A percentile compares a stretch with the other conserved stretches of the same genome.
Conservation (phyloP, 768 basidiomycete species). For the Rhizopogon vinicolor region DNA sequence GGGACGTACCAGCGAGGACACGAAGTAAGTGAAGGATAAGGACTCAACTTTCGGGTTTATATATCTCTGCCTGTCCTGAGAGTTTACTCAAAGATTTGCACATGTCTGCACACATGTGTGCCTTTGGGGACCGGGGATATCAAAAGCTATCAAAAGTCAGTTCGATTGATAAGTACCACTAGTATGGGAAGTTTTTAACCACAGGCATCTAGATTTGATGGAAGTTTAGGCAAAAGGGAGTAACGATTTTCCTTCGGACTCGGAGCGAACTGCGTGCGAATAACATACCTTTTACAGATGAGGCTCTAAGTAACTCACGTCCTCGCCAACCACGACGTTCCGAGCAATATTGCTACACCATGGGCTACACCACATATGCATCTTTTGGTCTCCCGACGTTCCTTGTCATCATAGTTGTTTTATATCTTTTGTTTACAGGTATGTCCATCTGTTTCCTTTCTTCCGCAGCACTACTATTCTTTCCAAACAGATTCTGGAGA, state of each 20-base stretch:
- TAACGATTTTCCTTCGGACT: no score
- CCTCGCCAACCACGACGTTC: not conserved
- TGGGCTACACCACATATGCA: constrained; percentile 46
- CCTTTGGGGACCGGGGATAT: not conserved
- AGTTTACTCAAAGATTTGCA: constrained; percentile 2
- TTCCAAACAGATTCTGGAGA: constrained; percentile 68
- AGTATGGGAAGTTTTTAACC: no score
- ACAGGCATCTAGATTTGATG: no score
- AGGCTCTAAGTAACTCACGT: not conserved
- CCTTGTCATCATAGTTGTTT: constrained; percentile 57
- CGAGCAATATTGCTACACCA: constrained; percentile 4
- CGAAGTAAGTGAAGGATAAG: not conserved
- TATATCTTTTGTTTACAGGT: constrained; percentile 93
- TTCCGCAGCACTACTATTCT: not conserved
- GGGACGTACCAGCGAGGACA: not conserved
- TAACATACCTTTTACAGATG: not conserved
- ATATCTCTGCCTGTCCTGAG: constrained; percentile 11
- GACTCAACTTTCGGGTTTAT: constrained; percentile 3
- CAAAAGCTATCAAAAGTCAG: no score
- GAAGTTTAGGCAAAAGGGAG: no score
- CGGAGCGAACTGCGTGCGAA: not conserved
- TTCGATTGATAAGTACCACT: no score
- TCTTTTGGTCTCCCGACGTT: constrained; percentile 67
- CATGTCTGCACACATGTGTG: not conserved
- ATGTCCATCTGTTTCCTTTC: constrained; percentile 12